These are phyloP conservation scores for Diaporthe destruens DNA, from an alignment of 2,329 filamentous ascomycete genomes.

Conservation along the genomic window DNA sequence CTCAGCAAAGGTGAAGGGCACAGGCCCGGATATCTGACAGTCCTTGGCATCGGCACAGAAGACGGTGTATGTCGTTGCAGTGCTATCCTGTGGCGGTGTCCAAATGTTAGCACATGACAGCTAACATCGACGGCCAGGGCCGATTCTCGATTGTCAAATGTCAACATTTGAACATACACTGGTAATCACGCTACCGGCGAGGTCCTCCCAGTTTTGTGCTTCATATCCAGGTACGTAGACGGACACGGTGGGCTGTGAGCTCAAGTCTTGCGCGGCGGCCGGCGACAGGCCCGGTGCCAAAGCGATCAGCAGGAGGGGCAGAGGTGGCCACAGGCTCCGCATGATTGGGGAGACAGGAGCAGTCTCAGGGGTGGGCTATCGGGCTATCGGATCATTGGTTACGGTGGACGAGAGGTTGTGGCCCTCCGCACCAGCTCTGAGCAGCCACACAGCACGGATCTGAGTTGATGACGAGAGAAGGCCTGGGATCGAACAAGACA, in stretches of 20 bases:
- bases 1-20: conserved; percentile 62
- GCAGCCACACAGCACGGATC: conserved; percentile 3
- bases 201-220: conserved; percentile 56
- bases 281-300: conserved; percentile 38
- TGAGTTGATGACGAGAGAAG: not conserved
- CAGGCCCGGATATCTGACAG: conserved; percentile 60
- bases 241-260: conserved; percentile 54
- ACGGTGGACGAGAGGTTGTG: conserved; percentile 26
- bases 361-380: conserved; percentile 10
- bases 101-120: conserved; percentile 25
- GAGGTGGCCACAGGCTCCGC: conserved; percentile 32
- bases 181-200: conserved; percentile 60
- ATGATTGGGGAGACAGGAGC: conserved; percentile 29
- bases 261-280: conserved; percentile 44
- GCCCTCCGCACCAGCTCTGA: conserved; percentile 23
- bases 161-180: conserved; percentile 56
- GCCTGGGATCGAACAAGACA: not conserved
- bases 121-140: not conserved
- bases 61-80: conserved; percentile 61
- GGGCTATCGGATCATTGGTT: conserved; percentile 30
- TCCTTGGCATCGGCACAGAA: conserved; percentile 59
- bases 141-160: conserved; percentile 42
- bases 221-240: conserved; percentile 60
- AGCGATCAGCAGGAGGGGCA: conserved; percentile 35
- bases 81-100: conserved; percentile 51